Base-by-base conservation (phyloP, 768 basidiomycete genomes). In the Leccinum subtestaceum region DNA sequence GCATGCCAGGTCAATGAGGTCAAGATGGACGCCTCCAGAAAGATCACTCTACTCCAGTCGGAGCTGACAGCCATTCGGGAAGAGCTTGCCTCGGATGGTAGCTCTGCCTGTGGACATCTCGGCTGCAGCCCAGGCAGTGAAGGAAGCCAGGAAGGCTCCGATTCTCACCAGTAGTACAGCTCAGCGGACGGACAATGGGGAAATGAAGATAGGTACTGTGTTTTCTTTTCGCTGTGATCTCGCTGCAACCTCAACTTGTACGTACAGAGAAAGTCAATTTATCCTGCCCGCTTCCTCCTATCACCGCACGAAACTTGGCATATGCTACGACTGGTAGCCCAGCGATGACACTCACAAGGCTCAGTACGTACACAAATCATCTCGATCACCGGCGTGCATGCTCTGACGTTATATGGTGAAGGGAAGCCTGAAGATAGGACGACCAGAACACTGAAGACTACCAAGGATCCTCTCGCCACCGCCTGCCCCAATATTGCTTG, bases 1-100 rank as follows among this genome's bases (percentile, higher is more conserved):
- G 61, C 65, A 23, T 51, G 56, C 43, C 66, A 66, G 32, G 12
- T 62, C 13, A 55, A 51, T 2, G 59, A 36, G 7, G 34, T 64
- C 55, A 68, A 55, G 54, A 61, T 59, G 17, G 62, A 68, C 19
- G 3, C 58, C 4, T 36, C 68, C 0, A 58, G 52, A 15, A 69
- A 60, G 60, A 61, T 66, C 6, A 31, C 43, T 3, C 57, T 66
- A 19, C 46, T 64, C 2, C 53, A 68, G 27, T 56, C 59, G 11
- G 68, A 57, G 15, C 19, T 70, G n/a, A 60, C 48, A 0, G 43
- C 29, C 9, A 43, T 64, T 25, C 56, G 27, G 29, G 40, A 48
- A 10, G 62, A 64, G 11, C 55, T 70, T 23, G 19, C 40, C 12
- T 17, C 32, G 15, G 65, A 29, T 25, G 27, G 10, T 27, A 15